Evolutionary conservation across 2,329 filamentous ascomycete genomes (phyloP), one percentile per base, ranked within the genome.

Genomic region (Sphaerostilbella broomeana): DNA sequence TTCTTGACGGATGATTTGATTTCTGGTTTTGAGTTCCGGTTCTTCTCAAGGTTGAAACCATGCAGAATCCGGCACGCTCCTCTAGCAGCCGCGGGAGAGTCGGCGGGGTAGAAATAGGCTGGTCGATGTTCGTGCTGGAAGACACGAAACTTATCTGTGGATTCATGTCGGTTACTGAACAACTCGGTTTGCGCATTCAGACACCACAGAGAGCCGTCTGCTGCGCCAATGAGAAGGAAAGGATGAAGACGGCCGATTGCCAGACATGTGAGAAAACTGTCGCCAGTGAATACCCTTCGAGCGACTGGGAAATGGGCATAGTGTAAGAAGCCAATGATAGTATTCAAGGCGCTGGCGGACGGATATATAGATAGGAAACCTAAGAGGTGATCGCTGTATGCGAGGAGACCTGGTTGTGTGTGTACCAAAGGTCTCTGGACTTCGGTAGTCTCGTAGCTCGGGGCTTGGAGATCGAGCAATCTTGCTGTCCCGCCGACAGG

Each of bases 111-210:
- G 15, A 60, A 36, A 15, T 50, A 49, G 5, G 55, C 52, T 1
- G 67, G 58, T 2, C 65, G 60, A 47, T 72, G 74, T 51, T 78
- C 73, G 49, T 77, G 73, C 30, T 75, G 70, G 35, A 77, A 66
- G 2, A 79, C 21, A 11, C 58, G 51, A 24, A 65, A 52, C 19
- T 60, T 60, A 26, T 63, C 56, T 4, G 56, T 58, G 4, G 51
- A 50, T 8, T 60, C 59, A 12, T 57, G 54, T 0, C 56, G 53
- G 18, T 53, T 54, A 40, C 49, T 59, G 33, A 65, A 63, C 10
- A 65, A 43, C 40, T 64, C 62, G 12, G 57, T 51, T 26, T 62
- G 60, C 6, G 62, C 56, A 28, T 65, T 65, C n/a, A 65, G 41
- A 6, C 64, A 60, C 64, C 70, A 75, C 3, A 77, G 56, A 0